phyloP scores from a whole-genome alignment of 2,329 filamentous ascomycete species.

The Macroventuria anomochaeta region DNA sequence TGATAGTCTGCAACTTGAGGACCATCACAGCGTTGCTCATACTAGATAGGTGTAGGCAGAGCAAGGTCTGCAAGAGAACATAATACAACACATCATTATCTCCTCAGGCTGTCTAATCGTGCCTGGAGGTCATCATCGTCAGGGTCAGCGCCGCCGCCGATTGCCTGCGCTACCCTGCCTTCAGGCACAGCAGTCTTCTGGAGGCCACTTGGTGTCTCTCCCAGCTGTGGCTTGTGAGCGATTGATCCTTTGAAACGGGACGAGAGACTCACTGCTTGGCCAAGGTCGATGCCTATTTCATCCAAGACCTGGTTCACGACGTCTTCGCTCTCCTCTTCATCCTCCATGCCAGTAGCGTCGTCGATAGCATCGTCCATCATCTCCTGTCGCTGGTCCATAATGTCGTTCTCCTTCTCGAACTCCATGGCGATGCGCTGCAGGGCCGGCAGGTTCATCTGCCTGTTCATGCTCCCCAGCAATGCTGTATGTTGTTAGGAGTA shows the following conservation, averaged over 20 bases:
- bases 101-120: slow-evolving; percentile 82
- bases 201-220: slow-evolving; percentile 85
- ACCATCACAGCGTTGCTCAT: not conserved
- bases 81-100: slow-evolving; percentile 49
- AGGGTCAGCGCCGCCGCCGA: slow-evolving; percentile 74
- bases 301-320: slow-evolving; percentile 96
- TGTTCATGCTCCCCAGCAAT: slow-evolving; percentile 95
- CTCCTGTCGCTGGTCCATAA: slow-evolving; percentile 98
- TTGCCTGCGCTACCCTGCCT: slow-evolving; percentile 81
- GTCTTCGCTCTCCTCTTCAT: slow-evolving; percentile 96
- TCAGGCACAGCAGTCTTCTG: slow-evolving; percentile 77
- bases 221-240: slow-evolving; percentile 67
- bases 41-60: not conserved
- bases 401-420: slow-evolving; percentile 97
- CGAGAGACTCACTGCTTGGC: slow-evolving; percentile 72
- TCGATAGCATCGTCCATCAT: slow-evolving; percentile 99
- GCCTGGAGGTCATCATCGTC: slow-evolving; percentile 96
- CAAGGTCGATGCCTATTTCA: slow-evolving; percentile 94
- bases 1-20: not conserved
- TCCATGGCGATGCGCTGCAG: slow-evolving; percentile 98
- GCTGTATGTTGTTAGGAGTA: slow-evolving; percentile 50
- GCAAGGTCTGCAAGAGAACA: not conserved
- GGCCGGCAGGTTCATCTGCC: slow-evolving; percentile 94
- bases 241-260: not conserved
- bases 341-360: slow-evolving; percentile 87